phyloP scores from a whole-genome alignment of 306 rosid genomes.

The Vigna angularis region DNA sequence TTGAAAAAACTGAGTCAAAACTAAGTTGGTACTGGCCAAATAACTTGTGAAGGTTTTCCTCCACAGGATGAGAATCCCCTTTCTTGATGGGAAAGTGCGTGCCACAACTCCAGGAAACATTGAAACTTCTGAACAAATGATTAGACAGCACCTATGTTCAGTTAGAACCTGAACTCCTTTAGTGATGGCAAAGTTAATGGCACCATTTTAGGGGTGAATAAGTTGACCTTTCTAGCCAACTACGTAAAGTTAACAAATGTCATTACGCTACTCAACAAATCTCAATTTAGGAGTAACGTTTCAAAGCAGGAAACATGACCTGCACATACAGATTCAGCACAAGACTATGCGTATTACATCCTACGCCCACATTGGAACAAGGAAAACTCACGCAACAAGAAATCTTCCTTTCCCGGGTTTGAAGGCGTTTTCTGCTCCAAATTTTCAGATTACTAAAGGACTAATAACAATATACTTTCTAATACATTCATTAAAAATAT shows the following conservation, averaged over 20 bases:
- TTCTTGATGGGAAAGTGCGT: constrained; percentile 15
- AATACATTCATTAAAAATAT: too few relatives aligned
- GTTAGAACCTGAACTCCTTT: background rate
- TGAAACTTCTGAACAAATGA: background rate
- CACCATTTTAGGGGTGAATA: constrained; percentile 7
- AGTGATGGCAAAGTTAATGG: constrained; percentile 10
- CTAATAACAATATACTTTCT: background rate
- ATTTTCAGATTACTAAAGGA: background rate
- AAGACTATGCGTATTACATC: background rate
- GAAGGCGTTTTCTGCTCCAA: background rate
- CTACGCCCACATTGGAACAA: background rate
- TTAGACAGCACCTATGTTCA: background rate
- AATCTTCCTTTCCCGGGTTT: background rate
- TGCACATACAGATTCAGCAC: background rate
- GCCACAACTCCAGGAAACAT: constrained; percentile 23
- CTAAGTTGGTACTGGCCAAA: background rate
- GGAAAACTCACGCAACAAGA: too few relatives aligned
- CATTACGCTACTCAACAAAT: background rate
- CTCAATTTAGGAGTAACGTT: background rate
- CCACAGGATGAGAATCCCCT: background rate
- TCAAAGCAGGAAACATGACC: constrained; percentile 4
- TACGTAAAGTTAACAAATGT: background rate
- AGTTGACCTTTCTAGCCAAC: background rate
- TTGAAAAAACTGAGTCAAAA: background rate
- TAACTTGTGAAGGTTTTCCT: background rate